These are phyloP conservation scores for Suillus alpinus DNA, from an alignment of 768 basidiomycete genomes.

Conservation along the genomic window DNA sequence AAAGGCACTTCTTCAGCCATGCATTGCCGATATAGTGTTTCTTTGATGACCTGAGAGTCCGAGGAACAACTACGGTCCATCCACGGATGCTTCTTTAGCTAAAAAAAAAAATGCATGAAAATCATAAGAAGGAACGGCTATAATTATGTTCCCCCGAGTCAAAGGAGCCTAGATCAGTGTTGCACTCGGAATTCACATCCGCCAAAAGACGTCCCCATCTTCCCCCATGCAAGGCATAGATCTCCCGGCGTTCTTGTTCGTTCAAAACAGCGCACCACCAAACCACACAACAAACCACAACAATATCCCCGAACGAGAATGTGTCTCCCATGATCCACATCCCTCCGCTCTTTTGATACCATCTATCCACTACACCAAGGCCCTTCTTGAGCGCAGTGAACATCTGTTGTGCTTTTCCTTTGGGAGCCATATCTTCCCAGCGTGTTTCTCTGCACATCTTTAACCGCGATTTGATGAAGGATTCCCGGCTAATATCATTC, in stretches of 20 bases:
- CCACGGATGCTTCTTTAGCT: no score
- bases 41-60: no score
- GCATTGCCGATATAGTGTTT: not conserved
- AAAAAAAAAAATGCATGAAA: no score
- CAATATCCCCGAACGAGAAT: not conserved
- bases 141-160: not conserved
- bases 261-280: not conserved
- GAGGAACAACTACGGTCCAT: no score
- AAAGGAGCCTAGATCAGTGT: not conserved
- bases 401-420: not conserved
- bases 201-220: conserved; percentile 10
- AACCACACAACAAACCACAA: not conserved
- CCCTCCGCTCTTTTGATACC: not conserved
- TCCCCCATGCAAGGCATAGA: not conserved
- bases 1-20: not conserved
- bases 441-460: not conserved
- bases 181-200: conserved; percentile 25
- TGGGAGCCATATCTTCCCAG: not conserved
- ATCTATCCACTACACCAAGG: not conserved
- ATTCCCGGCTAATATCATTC: not conserved
- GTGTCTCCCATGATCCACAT: conserved; percentile 3
- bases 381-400: not conserved
- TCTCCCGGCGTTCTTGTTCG: not conserved
- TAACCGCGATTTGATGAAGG: not conserved
- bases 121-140: not conserved